Conservation (phyloP, 177 flowering plant species). For the Vitis hybrid region DNA sequence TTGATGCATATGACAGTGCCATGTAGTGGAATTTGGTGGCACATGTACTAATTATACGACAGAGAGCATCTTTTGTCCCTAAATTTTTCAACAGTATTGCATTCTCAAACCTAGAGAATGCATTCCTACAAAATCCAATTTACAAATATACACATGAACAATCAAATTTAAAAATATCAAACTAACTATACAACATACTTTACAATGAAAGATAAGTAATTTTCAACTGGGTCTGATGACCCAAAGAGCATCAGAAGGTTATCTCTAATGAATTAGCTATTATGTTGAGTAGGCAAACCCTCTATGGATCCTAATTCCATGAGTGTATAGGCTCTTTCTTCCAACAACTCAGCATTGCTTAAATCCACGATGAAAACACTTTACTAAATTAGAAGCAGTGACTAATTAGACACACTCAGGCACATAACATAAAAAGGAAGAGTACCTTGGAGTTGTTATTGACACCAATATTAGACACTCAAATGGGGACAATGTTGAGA, state of each 20-base stretch:
- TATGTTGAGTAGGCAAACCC: slow-evolving; percentile 66
- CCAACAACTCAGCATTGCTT: slow-evolving; percentile 50
- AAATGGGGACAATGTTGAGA: slow-evolving; percentile 46
- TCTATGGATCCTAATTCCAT: slow-evolving; percentile 90
- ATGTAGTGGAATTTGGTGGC: slow-evolving; percentile 80
- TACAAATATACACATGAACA: not conserved
- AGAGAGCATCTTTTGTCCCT: slow-evolving; percentile 74
- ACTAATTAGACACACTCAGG: not conserved
- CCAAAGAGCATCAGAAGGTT: slow-evolving; percentile 88
- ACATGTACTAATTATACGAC: slow-evolving; percentile 84
- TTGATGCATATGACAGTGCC: slow-evolving; percentile 82
- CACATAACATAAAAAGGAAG: not conserved
- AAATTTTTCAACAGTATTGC: slow-evolving; percentile 56
- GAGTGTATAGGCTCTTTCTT: slow-evolving; percentile 59
- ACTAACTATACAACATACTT: slow-evolving; percentile 55
- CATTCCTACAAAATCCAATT: slow-evolving; percentile 47
- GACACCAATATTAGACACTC: slow-evolving; percentile 45
- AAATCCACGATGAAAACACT: slow-evolving; percentile 11
- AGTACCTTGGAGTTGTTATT: slow-evolving; percentile 48
- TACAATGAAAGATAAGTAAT: slow-evolving; percentile 68
- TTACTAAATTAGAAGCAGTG: not conserved
- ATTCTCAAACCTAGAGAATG: slow-evolving; percentile 78
- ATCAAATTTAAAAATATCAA: not conserved
- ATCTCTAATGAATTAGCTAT: slow-evolving; percentile 88
- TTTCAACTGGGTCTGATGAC: slow-evolving; percentile 78